These are phyloP conservation scores for Clarireedia homoeocarpa DNA, from an alignment of 2,329 filamentous ascomycete species.

Conservation along the genomic window DNA sequence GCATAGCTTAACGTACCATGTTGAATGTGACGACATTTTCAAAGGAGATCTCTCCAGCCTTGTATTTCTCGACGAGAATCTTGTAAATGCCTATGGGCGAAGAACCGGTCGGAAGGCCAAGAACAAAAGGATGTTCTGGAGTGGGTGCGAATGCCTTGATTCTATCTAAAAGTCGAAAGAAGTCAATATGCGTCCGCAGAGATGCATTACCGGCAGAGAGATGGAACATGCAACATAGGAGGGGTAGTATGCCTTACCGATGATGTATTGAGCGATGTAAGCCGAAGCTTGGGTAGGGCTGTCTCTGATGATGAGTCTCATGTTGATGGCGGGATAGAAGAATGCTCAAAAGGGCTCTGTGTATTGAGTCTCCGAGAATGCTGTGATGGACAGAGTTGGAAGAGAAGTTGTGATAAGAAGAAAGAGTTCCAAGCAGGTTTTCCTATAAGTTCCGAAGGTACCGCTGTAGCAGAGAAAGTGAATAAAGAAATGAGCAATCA, in stretches of 20 bases:
- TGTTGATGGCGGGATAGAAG: slow-evolving; percentile 30
- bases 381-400: background rate
- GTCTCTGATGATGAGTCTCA: slow-evolving; percentile 79
- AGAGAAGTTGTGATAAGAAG: background rate
- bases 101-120: slow-evolving; percentile 77
- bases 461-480: background rate
- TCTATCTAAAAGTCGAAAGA: slow-evolving; percentile 43
- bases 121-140: slow-evolving; percentile 65
- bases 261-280: slow-evolving; percentile 76
- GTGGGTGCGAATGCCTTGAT: slow-evolving; percentile 73
- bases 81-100: slow-evolving; percentile 74
- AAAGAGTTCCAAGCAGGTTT: background rate
- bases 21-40: slow-evolving; percentile 88
- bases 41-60: slow-evolving; percentile 68
- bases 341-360: background rate
- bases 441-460: too few relatives aligned
- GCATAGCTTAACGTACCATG: slow-evolving; percentile 50
- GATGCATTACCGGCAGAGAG: background rate
- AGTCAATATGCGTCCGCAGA: background rate
- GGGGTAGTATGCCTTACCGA: slow-evolving; percentile 41
- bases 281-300: slow-evolving; percentile 59
- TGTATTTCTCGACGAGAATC: slow-evolving; percentile 63
- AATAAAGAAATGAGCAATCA: background rate
- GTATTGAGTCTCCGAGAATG: background rate
- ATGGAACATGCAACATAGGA: background rate